A percentile compares a stretch with the other conserved stretches of the same genome.
Evolutionary conservation across 495 filamentous ascomycete species (phyloP).

Genomic region (Thermothielavioides terrestris): DNA sequence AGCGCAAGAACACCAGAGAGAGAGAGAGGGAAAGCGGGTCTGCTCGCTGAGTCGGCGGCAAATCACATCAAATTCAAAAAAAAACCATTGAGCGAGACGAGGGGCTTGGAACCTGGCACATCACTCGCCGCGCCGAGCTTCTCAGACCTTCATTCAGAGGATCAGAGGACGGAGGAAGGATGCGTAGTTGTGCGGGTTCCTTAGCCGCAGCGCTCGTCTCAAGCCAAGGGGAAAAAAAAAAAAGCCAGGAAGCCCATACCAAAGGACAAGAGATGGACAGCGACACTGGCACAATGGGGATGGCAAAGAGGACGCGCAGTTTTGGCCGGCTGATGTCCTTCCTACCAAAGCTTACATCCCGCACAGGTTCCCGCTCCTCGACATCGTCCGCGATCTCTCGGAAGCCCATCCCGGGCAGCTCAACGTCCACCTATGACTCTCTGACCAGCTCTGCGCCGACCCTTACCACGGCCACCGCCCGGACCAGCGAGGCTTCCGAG

Average conservation of each 20-base stretch:
- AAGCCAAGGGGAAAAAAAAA: background rate
- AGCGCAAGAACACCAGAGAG: background rate
- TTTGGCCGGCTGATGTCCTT: conserved; percentile 11
- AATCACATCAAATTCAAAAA: too few species aligned
- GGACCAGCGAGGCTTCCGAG: conserved; percentile 5
- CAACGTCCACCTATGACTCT: background rate
- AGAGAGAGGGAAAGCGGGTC: too few species aligned
- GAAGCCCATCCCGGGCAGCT: conserved; percentile 12
- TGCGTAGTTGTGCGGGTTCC: background rate
- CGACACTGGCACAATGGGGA: conserved; percentile 1
- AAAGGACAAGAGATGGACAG: background rate
- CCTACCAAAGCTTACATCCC: conserved; percentile 15
- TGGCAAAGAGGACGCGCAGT: conserved; percentile 7
- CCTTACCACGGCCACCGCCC: background rate
- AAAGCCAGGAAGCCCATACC: too few species aligned
- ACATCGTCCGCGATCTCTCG: conserved; percentile 4
- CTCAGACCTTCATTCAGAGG: background rate
- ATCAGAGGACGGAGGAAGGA: too few species aligned
- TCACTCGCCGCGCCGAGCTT: background rate
- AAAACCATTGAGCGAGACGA: background rate
- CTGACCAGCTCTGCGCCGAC: conserved; percentile 1
- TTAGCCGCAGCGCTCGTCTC: background rate
- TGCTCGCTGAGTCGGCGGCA: background rate
- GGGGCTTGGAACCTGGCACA: background rate
- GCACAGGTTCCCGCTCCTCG: conserved; percentile 2